Conservation (phyloP, 1,284 basidiomycete genomes). For the Albatrellus sp. region DNA sequence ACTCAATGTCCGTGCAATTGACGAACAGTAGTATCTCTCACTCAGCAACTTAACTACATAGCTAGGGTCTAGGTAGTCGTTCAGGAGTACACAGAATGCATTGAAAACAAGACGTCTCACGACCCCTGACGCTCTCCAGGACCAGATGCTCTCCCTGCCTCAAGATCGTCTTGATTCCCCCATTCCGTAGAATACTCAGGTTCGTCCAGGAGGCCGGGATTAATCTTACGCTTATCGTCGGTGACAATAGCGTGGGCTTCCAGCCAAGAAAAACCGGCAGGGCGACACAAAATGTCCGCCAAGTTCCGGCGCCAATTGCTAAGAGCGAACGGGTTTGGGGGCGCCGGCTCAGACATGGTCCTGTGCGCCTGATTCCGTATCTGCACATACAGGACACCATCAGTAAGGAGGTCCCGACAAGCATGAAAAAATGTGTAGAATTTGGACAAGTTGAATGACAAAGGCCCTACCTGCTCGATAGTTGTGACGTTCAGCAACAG, state of each 20-base stretch:
- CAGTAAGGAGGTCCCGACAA: slow-evolving; percentile 6
- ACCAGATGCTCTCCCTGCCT: too few relatives aligned
- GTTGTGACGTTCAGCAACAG: slow-evolving; percentile 80
- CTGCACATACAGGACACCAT: slow-evolving; percentile 20
- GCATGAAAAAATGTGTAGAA: background rate
- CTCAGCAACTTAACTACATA: too few relatives aligned
- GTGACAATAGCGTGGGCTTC: slow-evolving; percentile 40
- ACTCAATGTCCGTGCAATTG: too few relatives aligned
- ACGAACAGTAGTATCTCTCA: too few relatives aligned
- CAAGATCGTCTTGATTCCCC: background rate
- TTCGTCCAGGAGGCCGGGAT: slow-evolving; percentile 34
- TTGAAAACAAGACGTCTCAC: background rate
- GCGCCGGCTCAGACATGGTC: slow-evolving; percentile 41
- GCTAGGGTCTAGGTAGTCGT: too few relatives aligned
- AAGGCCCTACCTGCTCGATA: slow-evolving; percentile 76
- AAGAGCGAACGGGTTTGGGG: slow-evolving; percentile 71
- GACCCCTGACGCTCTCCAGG: too few relatives aligned
- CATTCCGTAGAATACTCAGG: slow-evolving; percentile 8
- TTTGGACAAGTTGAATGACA: background rate
- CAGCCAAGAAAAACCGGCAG: slow-evolving; percentile 61
- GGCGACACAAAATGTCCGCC: slow-evolving; percentile 57
- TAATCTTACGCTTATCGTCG: slow-evolving; percentile 56
- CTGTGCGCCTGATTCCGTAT: slow-evolving; percentile 74
- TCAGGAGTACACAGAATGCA: too few relatives aligned
- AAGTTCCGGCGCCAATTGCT: slow-evolving; percentile 61